Conservation (phyloP, 257 asterid genomes). For the Solanum rostratum region DNA sequence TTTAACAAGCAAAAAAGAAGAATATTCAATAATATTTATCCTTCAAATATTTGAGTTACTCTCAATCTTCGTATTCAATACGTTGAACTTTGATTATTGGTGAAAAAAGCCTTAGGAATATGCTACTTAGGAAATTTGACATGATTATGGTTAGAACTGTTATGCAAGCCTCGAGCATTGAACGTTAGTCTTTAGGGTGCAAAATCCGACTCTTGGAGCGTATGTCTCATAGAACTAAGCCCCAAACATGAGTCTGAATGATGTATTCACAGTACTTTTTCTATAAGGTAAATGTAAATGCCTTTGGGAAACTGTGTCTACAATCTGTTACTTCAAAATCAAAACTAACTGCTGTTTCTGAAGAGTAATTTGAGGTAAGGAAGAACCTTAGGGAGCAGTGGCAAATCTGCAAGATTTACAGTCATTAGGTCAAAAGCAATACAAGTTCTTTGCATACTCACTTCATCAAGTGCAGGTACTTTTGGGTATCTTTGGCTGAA, state of each 20-base stretch:
- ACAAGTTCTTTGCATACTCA: slow-evolving; percentile 59
- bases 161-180: neutral
- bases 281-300: neutral
- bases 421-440: slow-evolving; percentile 92
- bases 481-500: slow-evolving; percentile 98
- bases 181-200: neutral
- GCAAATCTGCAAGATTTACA: slow-evolving; percentile 72
- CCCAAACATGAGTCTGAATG: neutral
- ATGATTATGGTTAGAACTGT: neutral
- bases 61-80: neutral
- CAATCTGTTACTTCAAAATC: neutral
- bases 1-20: no score
- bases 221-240: neutral
- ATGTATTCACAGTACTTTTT: neutral
- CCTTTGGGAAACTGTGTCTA: neutral
- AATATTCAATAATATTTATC: no score
- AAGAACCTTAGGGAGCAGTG: slow-evolving; percentile 60
- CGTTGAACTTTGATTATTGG: neutral
- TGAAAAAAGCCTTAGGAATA: neutral
- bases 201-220: neutral
- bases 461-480: slow-evolving; percentile 73
- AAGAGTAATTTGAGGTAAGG: slow-evolving; percentile 60
- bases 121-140: neutral
- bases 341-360: slow-evolving; percentile 4
- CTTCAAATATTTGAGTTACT: no score